Evolutionary conservation across 2,329 filamentous ascomycete species (phyloP), one percentile per base, ranked within the genome.

Genomic region (Thielaviopsis ethacetica): DNA sequence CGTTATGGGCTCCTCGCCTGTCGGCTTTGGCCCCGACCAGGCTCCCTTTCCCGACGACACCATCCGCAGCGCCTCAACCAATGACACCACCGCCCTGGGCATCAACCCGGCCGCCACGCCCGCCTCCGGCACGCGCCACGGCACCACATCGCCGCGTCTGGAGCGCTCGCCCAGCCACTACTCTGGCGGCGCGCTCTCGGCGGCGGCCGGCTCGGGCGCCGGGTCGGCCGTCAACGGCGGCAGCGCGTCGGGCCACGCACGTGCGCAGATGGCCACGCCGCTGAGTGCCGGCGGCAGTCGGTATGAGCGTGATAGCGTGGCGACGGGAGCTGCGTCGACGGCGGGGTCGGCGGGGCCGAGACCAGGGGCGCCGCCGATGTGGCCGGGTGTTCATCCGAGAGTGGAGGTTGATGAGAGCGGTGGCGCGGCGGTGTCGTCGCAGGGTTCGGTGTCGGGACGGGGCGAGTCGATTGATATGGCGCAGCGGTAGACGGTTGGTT

Each of bases 361-460:
- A 34, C 24, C 52, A 5, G 52, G 22, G 17, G 56, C 47, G 12
- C 56, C 56, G 52, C 59, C 59, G 3, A 61, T 61, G 59, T 61
- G 59, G 59, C 59, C 54, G 6, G 54, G 54, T 10, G 54, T 58
- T 7, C 56, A 53, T 10, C 30, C 56, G 26, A 50, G 56, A 7
- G 30, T 54, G 12, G 50, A 58, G 30, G 21, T 22, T 21, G 56
- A 53, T n/a, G 50, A 15, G 38, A 44, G 17, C 7, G 38, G 53
- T 30, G 50, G 49, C 30, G 49, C 7, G 38, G 22, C 53, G 2
- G 41, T 41, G n/a, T 44, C 54, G 19, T 50, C 54, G 15, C 47
- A 41, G 12, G 38, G 38, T 2, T 44, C 38, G 12, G 38, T n/a
- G n/a, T 44, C 38, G 17, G 38, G 38, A 44, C 13, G 7, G 17